Percentiles rank a stretch among this genome's conserved stretches.
phyloP scores from a whole-genome alignment of 257 asterid species.

The Capsicum baccatum region DNA sequence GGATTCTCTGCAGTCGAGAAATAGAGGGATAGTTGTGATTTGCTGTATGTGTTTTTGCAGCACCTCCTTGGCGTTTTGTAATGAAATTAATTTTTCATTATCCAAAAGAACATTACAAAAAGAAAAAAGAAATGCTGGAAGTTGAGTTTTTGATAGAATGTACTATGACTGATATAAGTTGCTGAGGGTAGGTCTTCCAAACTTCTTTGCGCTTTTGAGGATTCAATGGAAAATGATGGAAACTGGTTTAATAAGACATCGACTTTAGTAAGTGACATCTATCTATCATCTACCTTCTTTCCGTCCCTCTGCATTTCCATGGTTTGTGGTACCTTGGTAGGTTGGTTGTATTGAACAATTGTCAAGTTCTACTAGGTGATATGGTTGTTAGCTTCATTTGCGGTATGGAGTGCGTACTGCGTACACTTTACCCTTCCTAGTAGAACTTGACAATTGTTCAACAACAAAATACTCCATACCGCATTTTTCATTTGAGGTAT shows the following conservation, averaged over 20 bases:
- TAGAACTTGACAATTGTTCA: no score
- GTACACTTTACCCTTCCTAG: no score
- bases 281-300: not conserved
- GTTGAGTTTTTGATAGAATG: not conserved
- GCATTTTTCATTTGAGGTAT: no score
- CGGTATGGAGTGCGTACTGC: no score
- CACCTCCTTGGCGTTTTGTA: not conserved
- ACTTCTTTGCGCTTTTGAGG: not conserved
- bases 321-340: not conserved
- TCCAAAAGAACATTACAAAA: not conserved
- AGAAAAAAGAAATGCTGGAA: not conserved
- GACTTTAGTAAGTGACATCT: not conserved
- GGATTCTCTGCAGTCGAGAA: not conserved
- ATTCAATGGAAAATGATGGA: not conserved
- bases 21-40: not conserved
- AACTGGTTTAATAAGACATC: not conserved
- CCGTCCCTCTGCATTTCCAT: not conserved
- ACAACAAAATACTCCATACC: no score
- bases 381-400: not conserved
- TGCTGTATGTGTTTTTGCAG: not conserved
- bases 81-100: not conserved
- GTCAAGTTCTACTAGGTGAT: not conserved
- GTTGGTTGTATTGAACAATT: not conserved
- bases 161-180: not conserved
- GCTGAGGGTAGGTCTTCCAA: not conserved